Percentiles rank a stretch among this genome's conserved stretches.
phyloP scores from a whole-genome alignment of 2,329 filamentous ascomycete genomes.

The Rutstroemia sp. region DNA sequence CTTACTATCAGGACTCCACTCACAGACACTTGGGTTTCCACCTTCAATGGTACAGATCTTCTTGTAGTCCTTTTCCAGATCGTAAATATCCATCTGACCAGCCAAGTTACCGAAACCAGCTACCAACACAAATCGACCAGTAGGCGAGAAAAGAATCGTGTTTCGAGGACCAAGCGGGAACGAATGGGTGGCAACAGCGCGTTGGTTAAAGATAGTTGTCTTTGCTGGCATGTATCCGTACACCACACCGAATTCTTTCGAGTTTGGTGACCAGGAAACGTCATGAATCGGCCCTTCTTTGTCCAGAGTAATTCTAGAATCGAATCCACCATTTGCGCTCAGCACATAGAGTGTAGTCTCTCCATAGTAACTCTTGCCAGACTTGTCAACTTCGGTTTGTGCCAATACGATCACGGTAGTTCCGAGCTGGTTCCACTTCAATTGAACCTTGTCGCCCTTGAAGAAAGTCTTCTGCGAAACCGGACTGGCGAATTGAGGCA shows the following conservation, averaged over 20 bases:
- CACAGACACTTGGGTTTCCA: constrained; percentile 90
- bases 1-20: constrained; percentile 94
- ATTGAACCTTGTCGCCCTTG: constrained; percentile 97
- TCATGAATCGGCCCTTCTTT: constrained; percentile 98
- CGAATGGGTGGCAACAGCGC: constrained; percentile 72
- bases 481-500: constrained; percentile 74
- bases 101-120: constrained; percentile 96
- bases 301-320: constrained; percentile 85
- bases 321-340: constrained; percentile 83
- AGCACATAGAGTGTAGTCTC: constrained; percentile 96
- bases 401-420: constrained; percentile 90
- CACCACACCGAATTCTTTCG: constrained; percentile 93
- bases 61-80: constrained; percentile 85
- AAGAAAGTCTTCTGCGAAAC: constrained; percentile 98
- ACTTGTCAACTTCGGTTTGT: constrained; percentile 96
- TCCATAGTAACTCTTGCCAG: constrained; percentile 98
- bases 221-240: constrained; percentile 99
- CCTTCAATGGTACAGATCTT: constrained; percentile 94
- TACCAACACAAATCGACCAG: constrained; percentile 85
- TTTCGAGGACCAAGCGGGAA: constrained; percentile 88
- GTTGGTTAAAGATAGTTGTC: constrained; percentile 93
- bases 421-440: constrained; percentile 94
- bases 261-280: constrained; percentile 96
- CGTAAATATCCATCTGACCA: constrained; percentile 96
- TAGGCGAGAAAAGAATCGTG: constrained; percentile 90